A percentile compares a stretch with the other conserved stretches of the same genome.
Conservation (phyloP, 192 early-diverging fungal species). For the Coemansia erecta region DNA sequence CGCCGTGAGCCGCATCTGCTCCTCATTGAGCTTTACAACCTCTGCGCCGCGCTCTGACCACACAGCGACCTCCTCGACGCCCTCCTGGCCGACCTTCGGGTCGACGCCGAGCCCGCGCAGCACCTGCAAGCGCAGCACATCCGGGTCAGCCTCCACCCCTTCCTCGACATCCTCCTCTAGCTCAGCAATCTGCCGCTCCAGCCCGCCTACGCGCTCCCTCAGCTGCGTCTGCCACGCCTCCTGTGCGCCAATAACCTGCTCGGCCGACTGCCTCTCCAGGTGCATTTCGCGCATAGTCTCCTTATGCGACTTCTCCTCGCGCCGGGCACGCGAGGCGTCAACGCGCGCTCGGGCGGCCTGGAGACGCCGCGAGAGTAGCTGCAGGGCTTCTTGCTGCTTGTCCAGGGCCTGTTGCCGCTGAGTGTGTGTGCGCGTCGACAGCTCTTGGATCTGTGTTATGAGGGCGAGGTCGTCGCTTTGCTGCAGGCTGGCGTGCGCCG, state of each 20-base stretch:
- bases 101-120: slow-evolving; percentile 42
- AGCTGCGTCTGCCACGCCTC: slow-evolving; percentile 14
- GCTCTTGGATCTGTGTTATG: slow-evolving; percentile 9
- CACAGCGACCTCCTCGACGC: slow-evolving; percentile 17
- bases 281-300: slow-evolving; percentile 42
- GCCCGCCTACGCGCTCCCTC: slow-evolving; percentile 4
- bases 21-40: slow-evolving; percentile 13
- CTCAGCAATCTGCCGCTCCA: slow-evolving; percentile 19
- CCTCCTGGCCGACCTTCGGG: slow-evolving; percentile 20
- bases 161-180: slow-evolving; percentile 28
- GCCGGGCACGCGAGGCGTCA: slow-evolving; percentile 38
- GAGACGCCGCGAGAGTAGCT: slow-evolving; percentile 41
- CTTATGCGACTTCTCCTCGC: slow-evolving; percentile 41
- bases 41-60: slow-evolving; percentile 18
- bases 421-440: slow-evolving; percentile 10
- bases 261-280: slow-evolving; percentile 17
- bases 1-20: not conserved
- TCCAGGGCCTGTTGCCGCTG: slow-evolving; percentile 15
- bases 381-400: slow-evolving; percentile 32
- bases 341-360: slow-evolving; percentile 32
- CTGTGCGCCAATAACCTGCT: slow-evolving; percentile 11
- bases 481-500: slow-evolving; percentile 24
- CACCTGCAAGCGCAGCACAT: slow-evolving; percentile 35
- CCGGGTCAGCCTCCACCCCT: slow-evolving; percentile 15
- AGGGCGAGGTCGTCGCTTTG: slow-evolving; percentile 27